Evolutionary conservation across 202 grass and related monocot species (phyloP).

Genomic region (Digitaria exilis): DNA sequence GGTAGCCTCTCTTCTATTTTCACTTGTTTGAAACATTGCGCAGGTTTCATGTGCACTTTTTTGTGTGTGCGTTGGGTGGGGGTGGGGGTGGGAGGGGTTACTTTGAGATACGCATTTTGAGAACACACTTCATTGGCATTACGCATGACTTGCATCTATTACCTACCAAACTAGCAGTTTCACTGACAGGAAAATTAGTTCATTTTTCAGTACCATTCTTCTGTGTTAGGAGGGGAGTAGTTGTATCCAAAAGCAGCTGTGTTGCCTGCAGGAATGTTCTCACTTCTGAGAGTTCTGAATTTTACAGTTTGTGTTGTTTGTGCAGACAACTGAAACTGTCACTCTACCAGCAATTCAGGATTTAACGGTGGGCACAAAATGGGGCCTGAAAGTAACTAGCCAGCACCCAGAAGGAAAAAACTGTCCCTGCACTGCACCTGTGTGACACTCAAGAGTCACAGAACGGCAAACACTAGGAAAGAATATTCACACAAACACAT

Average conservation of each 20-base stretch:
- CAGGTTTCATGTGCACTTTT: neutral
- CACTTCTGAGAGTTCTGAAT: slow-evolving; percentile 2
- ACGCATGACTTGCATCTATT: neutral
- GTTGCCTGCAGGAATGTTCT: neutral
- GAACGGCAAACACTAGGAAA: slow-evolving; percentile 34
- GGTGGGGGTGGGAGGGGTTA: neutral
- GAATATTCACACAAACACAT: slow-evolving; percentile 36
- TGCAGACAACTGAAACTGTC: slow-evolving; percentile 15
- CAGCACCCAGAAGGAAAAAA: slow-evolving; percentile 22
- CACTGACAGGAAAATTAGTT: neutral
- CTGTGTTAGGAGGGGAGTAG: neutral
- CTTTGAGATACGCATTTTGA: neutral
- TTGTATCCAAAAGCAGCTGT: neutral
- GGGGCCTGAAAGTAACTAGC: slow-evolving; percentile 24
- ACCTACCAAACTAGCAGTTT: neutral
- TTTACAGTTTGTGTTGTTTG: slow-evolving; percentile 36
- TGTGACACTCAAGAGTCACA: slow-evolving; percentile 5
- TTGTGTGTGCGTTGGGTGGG: too few species aligned
- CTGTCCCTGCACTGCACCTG: neutral
- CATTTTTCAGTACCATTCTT: neutral
- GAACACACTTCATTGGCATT: neutral
- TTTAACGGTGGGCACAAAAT: neutral
- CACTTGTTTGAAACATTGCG: neutral
- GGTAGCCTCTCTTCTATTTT: neutral
- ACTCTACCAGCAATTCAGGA: neutral